Conservation (phyloP, 306 rosid species). For the Dryas octopetala region DNA sequence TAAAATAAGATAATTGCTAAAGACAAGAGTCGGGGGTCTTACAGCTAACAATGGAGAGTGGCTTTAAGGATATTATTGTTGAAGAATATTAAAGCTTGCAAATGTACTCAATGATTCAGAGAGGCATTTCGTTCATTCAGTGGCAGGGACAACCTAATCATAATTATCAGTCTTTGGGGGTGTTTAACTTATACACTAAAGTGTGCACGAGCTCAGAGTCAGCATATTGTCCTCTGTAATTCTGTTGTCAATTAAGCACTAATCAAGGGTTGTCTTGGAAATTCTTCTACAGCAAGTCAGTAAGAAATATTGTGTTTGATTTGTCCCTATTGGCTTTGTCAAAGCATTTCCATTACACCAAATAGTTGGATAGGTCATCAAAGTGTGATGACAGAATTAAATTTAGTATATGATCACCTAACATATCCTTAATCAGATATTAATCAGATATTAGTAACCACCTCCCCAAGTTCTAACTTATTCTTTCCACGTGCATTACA, state of each 20-base stretch:
- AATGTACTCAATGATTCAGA: constrained; percentile 8
- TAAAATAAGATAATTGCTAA: constrained; percentile 22
- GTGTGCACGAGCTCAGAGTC: not conserved
- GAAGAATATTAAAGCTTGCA: not conserved
- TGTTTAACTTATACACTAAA: too few relatives aligned
- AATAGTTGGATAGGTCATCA: too few relatives aligned
- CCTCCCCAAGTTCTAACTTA: not conserved
- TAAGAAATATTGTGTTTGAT: not conserved
- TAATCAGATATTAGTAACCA: not conserved
- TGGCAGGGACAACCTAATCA: constrained; percentile 5
- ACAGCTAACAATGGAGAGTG: not conserved
- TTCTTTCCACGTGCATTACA: constrained; percentile 16
- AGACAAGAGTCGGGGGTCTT: constrained; percentile 26
- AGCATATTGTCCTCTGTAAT: not conserved
- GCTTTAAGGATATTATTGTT: not conserved
- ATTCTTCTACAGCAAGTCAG: not conserved
- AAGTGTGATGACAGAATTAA: not conserved
- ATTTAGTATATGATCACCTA: not conserved
- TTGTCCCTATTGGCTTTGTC: not conserved
- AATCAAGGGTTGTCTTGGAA: not conserved
- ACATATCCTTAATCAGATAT: constrained; percentile 1
- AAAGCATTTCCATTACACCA: too few relatives aligned
- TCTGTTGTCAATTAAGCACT: not conserved
- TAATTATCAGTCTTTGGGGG: not conserved
- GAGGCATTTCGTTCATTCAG: not conserved